Percentiles rank a stretch among this genome's conserved stretches.
Conservation (phyloP, 176 grass and related monocot genomes). For the Oryza longistaminata region DNA sequence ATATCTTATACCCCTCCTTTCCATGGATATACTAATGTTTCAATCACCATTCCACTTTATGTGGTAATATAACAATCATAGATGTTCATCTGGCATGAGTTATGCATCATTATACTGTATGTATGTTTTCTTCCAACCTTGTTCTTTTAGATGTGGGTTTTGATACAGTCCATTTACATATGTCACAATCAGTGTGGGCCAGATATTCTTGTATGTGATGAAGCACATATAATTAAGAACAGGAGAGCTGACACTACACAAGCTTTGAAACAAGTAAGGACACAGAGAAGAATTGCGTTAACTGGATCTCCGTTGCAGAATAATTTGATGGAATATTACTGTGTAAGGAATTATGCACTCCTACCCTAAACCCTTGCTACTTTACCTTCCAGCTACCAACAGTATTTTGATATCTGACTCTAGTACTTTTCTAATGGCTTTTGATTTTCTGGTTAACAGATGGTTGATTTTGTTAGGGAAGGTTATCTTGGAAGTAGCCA, state of each 20-base stretch:
- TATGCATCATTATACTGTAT: background rate
- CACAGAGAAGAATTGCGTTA: constrained; percentile 95
- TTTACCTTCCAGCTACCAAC: constrained; percentile 16
- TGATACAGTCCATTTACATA: constrained; percentile 39
- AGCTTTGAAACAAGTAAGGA: constrained; percentile 90
- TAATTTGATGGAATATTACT: constrained; percentile 99
- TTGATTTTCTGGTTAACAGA: constrained; percentile 65
- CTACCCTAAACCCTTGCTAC: constrained; percentile 14
- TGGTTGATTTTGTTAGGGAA: constrained; percentile 99
- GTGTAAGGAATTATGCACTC: constrained; percentile 60
- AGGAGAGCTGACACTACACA: constrained; percentile 87
- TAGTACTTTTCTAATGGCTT: constrained; percentile 17
- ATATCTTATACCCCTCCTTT: background rate
- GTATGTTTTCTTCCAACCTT: constrained; percentile 10
- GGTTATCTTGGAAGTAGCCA: constrained; percentile 96
- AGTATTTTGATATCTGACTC: constrained; percentile 34
- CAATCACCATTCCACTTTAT: background rate
- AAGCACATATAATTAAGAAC: constrained; percentile 99
- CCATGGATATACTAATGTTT: constrained; percentile 16
- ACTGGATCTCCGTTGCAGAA: constrained; percentile 97
- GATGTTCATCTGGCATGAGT: constrained; percentile 10
- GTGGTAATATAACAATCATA: background rate
- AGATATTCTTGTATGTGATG: constrained; percentile 99
- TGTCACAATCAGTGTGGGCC: constrained; percentile 63
- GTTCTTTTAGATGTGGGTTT: constrained; percentile 23